Percentiles rank a stretch among this genome's conserved stretches.
Conservation (phyloP, 2,329 filamentous ascomycete genomes). For the Helotiales sp. region DNA sequence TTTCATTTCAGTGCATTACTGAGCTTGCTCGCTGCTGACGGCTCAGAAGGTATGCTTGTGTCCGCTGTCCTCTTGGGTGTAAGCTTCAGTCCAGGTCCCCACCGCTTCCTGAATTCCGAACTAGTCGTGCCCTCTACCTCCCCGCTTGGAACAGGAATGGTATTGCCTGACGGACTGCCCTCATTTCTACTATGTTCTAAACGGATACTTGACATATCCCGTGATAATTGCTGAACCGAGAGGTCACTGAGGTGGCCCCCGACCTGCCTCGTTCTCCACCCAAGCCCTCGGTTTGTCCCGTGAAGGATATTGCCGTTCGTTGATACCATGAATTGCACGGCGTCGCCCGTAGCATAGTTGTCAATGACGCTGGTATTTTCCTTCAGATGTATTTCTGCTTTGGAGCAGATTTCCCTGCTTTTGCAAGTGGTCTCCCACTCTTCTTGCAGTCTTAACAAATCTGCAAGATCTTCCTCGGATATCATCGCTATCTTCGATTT, state of each 20-base stretch:
- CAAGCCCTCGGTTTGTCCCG: slow-evolving; percentile 43
- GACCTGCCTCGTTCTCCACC: slow-evolving; percentile 45
- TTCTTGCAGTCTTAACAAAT: slow-evolving; percentile 44
- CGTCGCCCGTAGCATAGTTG: slow-evolving; percentile 45
- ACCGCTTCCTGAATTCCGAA: slow-evolving; percentile 38
- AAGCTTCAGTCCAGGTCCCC: slow-evolving; percentile 33
- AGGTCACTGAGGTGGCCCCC: slow-evolving; percentile 42
- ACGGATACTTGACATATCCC: slow-evolving; percentile 40
- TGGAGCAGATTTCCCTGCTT: slow-evolving; percentile 44
- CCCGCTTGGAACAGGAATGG: slow-evolving; percentile 11
- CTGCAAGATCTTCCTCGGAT: slow-evolving; percentile 41
- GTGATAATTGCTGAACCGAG: slow-evolving; percentile 43
- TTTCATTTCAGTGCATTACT: neutral
- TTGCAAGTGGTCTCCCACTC: slow-evolving; percentile 46
- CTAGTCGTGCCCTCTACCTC: slow-evolving; percentile 18
- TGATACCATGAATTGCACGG: slow-evolving; percentile 47
- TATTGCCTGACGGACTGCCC: slow-evolving; percentile 21
- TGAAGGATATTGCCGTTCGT: slow-evolving; percentile 44
- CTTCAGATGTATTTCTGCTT: slow-evolving; percentile 39
- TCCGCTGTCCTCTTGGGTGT: slow-evolving; percentile 1
- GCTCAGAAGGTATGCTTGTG: slow-evolving; percentile 8
- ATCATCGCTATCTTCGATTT: slow-evolving; percentile 41
- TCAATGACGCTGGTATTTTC: slow-evolving; percentile 45
- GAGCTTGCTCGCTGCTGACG: neutral
- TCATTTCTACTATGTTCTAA: slow-evolving; percentile 28